Evolutionary conservation across 805 yeast genomes (phyloP).

Genomic region (Lipomyces mesembrius): DNA sequence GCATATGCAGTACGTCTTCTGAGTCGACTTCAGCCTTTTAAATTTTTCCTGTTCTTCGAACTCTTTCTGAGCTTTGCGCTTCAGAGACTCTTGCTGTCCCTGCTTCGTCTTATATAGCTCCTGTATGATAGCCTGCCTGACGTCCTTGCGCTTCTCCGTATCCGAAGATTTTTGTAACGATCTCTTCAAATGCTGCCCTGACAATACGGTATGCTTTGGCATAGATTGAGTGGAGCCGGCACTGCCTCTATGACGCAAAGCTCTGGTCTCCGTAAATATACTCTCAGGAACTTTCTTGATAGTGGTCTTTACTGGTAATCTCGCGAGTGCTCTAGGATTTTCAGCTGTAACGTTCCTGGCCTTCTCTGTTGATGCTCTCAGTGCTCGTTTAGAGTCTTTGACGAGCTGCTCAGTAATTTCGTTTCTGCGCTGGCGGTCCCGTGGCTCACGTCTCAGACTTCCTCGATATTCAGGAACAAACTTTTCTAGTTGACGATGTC

Average conservation of each 20-base stretch:
- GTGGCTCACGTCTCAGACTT: not conserved
- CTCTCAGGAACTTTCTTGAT: not conserved
- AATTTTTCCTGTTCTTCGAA: not conserved
- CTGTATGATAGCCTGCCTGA: slow-evolving; percentile 2
- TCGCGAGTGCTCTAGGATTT: not conserved
- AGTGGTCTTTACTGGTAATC: not conserved
- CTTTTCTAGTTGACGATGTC: not conserved
- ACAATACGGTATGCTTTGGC: not conserved
- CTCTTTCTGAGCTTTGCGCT: slow-evolving; percentile 7
- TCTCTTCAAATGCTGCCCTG: not conserved
- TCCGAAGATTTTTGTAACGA: not conserved
- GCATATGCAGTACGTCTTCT: slow-evolving; percentile 54
- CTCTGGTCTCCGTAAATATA: not conserved
- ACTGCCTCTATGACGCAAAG: not conserved
- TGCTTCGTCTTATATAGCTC: not conserved
- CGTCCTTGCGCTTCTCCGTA: not conserved
- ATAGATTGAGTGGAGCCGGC: not conserved
- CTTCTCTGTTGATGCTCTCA: not conserved
- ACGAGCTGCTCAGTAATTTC: not conserved
- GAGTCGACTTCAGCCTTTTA: slow-evolving; percentile 1
- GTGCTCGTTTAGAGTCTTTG: not conserved
- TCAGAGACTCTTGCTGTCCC: slow-evolving; percentile 4
- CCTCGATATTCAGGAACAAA: not conserved
- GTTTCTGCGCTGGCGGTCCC: not conserved
- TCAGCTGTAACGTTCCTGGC: not conserved